Evolutionary conservation across 1,284 basidiomycete species (phyloP).

Genomic region (Fomitiporia mediterranea): DNA sequence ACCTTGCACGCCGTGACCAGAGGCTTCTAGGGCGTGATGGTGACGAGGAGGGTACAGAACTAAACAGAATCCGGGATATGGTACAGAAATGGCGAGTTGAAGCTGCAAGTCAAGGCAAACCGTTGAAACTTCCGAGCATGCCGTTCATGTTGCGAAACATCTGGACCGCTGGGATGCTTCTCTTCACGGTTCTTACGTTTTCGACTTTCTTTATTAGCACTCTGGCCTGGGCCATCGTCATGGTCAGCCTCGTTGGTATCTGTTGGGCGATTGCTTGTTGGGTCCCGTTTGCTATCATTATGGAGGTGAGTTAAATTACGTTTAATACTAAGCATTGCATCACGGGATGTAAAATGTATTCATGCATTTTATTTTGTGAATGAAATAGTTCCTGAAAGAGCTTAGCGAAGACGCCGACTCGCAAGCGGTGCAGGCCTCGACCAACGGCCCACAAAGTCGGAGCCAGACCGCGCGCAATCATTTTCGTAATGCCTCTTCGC

Average conservation of each 20-base stretch:
- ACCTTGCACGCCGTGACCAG: slow-evolving; percentile 74
- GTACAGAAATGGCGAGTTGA: slow-evolving; percentile 83
- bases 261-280: slow-evolving; percentile 95
- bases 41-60: slow-evolving; percentile 69
- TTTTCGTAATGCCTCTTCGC: slow-evolving; percentile 43
- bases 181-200: slow-evolving; percentile 74
- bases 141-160: slow-evolving; percentile 88
- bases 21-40: slow-evolving; percentile 67
- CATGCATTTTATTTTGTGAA: not conserved
- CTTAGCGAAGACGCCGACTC: slow-evolving; percentile 39
- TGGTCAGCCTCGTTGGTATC: slow-evolving; percentile 83
- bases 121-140: slow-evolving; percentile 74
- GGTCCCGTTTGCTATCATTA: slow-evolving; percentile 88
- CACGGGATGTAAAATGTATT: slow-evolving; percentile 19
- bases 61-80: slow-evolving; percentile 58
- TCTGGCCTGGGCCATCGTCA: slow-evolving; percentile 73
- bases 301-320: slow-evolving; percentile 60
- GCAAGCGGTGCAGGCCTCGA: slow-evolving; percentile 19
- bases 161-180: slow-evolving; percentile 81
- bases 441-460: slow-evolving; percentile 1
- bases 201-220: slow-evolving; percentile 81
- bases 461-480: slow-evolving; percentile 35
- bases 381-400: slow-evolving; percentile 75
- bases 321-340: slow-evolving; percentile 1
- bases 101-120: slow-evolving; percentile 65